phyloP scores from a whole-genome alignment of 106 monocot species.

The Dactylorhiza incarnata region DNA sequence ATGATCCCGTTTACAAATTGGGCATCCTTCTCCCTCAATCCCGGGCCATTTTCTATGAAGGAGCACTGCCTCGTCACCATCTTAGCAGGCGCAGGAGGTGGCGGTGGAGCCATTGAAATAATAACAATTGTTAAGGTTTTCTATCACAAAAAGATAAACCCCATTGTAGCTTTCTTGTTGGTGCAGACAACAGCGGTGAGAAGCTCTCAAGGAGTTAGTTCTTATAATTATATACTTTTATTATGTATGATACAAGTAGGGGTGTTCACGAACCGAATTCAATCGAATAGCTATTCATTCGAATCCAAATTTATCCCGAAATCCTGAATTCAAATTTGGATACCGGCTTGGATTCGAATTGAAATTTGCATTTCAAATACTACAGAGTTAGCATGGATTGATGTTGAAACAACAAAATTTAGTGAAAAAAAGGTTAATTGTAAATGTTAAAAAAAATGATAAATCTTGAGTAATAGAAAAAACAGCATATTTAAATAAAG shows the following conservation, averaged over 20 bases:
- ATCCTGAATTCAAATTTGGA: too few species aligned
- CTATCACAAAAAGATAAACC: conserved; percentile 24
- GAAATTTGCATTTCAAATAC: not conserved
- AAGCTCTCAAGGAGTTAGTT: not conserved
- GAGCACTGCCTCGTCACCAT: conserved; percentile 47
- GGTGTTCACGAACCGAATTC: too few species aligned
- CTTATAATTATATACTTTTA: too few species aligned
- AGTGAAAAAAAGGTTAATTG: too few species aligned
- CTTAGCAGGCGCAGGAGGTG: conserved; percentile 22
- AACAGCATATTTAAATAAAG: too few species aligned
- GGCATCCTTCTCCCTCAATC: conserved; percentile 43
- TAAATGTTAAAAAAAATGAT: too few species aligned
- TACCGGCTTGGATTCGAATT: too few species aligned
- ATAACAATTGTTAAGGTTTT: conserved; percentile 43
- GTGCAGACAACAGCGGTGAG: conserved; percentile 31
- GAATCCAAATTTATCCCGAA: not conserved
- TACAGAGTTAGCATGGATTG: too few species aligned
- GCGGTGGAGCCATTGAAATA: conserved; percentile 18
- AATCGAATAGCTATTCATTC: not conserved
- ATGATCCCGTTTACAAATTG: conserved; percentile 20
- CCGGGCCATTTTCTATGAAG: conserved; percentile 40
- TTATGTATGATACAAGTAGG: too few species aligned
- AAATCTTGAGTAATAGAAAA: too few species aligned
- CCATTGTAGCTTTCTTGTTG: conserved; percentile 29
- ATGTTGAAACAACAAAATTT: too few species aligned